phyloP scores from a whole-genome alignment of 1,139 yeast genomes.

The Ogataea hybrid region DNA sequence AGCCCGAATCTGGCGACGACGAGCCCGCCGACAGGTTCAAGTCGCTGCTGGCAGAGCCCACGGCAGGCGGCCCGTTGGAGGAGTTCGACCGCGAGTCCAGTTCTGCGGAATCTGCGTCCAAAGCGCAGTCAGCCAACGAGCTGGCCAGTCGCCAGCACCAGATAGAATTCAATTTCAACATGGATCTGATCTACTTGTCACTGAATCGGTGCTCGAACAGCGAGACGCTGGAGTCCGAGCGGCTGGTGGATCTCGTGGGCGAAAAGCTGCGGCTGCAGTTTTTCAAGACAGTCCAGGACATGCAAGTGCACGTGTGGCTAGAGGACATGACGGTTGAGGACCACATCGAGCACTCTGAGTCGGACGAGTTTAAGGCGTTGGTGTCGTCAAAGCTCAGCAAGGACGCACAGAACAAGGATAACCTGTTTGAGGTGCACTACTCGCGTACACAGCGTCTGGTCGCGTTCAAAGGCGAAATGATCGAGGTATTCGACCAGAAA shows the following conservation, averaged over 20 bases:
- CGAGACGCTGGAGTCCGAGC: conserved; percentile 58
- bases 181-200: conserved; percentile 61
- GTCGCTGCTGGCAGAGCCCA: conserved; percentile 9
- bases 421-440: conserved; percentile 64
- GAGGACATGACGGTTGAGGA: conserved; percentile 72
- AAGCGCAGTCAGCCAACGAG: conserved; percentile 4
- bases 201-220: conserved; percentile 68
- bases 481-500: conserved; percentile 77
- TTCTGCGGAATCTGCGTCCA: conserved; percentile 7
- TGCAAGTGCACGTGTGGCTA: conserved; percentile 65
- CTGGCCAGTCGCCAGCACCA: conserved; percentile 46
- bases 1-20: conserved; percentile 1
- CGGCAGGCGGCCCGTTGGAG: conserved; percentile 11
- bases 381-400: conserved; percentile 61
- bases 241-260: conserved; percentile 70
- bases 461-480: conserved; percentile 50
- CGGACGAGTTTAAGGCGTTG: conserved; percentile 64
- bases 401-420: conserved; percentile 35
- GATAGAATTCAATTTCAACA: conserved; percentile 69
- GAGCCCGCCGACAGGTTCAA: conserved; percentile 12
- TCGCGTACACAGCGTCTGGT: conserved; percentile 60
- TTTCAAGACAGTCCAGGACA: conserved; percentile 54
- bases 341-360: conserved; percentile 62
- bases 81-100: conserved; percentile 15
- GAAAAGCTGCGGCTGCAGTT: conserved; percentile 62